Evolutionary conservation across 768 basidiomycete genomes (phyloP), one percentile per base, ranked within the genome.

Genomic region (Sutorius australiensis): DNA sequence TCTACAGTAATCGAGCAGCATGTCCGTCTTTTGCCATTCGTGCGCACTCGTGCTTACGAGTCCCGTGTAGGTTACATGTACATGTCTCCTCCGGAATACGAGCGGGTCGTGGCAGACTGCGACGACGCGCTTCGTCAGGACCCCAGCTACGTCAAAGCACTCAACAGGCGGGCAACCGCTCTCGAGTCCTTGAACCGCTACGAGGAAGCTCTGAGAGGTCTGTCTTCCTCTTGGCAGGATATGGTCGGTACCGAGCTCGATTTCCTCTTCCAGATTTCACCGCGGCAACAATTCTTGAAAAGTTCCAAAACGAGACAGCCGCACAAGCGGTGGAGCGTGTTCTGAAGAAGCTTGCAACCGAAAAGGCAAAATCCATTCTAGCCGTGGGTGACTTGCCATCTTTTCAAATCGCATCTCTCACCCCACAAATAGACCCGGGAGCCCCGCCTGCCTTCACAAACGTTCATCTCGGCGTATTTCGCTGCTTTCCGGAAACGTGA

Each of bases 1-100:
- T 87, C 74, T 98, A 85, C 80, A 92, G 90, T 72, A 99, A 99
- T 72, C 86, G 97, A 47, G 97, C 95, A 37, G 97, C 97, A 56
- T 98, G 95, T 92, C 54, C 51, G 86, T 62, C 19, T 24, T 10
- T 4, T n/a, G 27, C 5, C 8, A 17, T 17, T 4, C 8, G n/a
- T 13, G 24, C 12, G 9, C 13, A 13, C n/a, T 48, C 11, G 27
- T 37, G 2, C 59, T 59, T 37, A 61, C 17, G 12, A 17, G 13
- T 51, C 4, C 30, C 13, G 9, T 21, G 9, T 49, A 92, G 92
- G 92, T 70, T 97, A 95, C 71, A 82, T 95, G 70, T 94, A 95
- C 77, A 84, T 95, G 78, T 73, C 78, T 12, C 92, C 92, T 3
- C 90, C 93, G 48, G 79, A 92, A 61, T 77, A 86, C 69, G 89